Percentiles rank a stretch among this genome's conserved stretches.
Evolutionary conservation across 2,329 filamentous ascomycete species (phyloP).

Genomic region (Talaromyces amestolkiae): DNA sequence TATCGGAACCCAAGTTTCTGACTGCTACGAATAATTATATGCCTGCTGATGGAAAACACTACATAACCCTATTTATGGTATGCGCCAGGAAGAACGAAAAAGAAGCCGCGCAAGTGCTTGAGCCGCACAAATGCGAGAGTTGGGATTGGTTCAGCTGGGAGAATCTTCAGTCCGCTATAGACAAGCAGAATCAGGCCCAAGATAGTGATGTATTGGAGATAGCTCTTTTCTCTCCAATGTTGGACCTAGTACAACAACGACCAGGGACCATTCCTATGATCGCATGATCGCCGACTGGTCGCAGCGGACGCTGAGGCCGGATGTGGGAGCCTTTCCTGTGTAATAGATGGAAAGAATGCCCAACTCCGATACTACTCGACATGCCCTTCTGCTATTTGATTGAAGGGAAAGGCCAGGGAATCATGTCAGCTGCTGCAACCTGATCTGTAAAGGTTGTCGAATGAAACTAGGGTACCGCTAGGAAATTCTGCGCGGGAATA

Average conservation of each 20-base stretch:
- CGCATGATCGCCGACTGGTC: background rate
- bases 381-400: too few relatives aligned
- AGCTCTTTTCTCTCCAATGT: slow-evolving; percentile 48
- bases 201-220: slow-evolving; percentile 27
- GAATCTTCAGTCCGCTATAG: slow-evolving; percentile 42
- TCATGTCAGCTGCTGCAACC: background rate
- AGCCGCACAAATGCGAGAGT: slow-evolving; percentile 54
- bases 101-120: slow-evolving; percentile 55
- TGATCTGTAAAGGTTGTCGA: background rate
- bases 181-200: slow-evolving; percentile 30
- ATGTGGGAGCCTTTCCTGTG: background rate
- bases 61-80: slow-evolving; percentile 69
- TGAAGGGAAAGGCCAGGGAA: background rate
- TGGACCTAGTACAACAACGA: slow-evolving; percentile 46
- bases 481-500: background rate
- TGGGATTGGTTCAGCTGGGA: slow-evolving; percentile 57
- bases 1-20: slow-evolving; percentile 54
- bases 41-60: slow-evolving; percentile 61
- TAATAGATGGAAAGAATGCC: background rate
- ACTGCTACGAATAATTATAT: slow-evolving; percentile 69
- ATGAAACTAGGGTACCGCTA: background rate
- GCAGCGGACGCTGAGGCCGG: background rate
- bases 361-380: background rate
- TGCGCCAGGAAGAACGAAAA: slow-evolving; percentile 50
- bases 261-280: slow-evolving; percentile 31